phyloP scores from a whole-genome alignment of 2,329 filamentous ascomycete genomes.

The Colletotrichum tamarilloi region DNA sequence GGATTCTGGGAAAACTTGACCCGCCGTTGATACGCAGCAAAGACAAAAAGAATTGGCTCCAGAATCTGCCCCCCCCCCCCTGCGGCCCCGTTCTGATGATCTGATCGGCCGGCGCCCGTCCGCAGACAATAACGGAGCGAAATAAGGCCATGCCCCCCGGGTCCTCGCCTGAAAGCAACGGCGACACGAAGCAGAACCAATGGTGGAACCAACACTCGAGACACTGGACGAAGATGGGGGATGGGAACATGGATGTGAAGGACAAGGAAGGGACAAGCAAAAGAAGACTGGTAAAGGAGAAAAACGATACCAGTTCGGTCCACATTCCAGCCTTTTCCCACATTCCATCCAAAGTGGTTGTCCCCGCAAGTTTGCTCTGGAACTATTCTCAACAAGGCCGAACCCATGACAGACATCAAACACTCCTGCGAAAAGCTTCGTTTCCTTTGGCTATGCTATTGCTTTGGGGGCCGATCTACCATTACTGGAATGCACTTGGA shows the following conservation, averaged over 20 bases:
- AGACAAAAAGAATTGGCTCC: neutral
- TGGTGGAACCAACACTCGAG: constrained; percentile 22
- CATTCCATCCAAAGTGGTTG: neutral
- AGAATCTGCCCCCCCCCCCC: neutral
- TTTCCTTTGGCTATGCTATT: neutral
- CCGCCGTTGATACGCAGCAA: constrained; percentile 24
- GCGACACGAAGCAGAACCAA: constrained; percentile 17
- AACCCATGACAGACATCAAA: constrained; percentile 28
- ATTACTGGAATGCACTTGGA: neutral
- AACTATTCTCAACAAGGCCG: neutral
- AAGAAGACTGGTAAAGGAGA: neutral
- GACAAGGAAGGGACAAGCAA: neutral
- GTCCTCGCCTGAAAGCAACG: constrained; percentile 6
- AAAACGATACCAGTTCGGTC: constrained; percentile 5
- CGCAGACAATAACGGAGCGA: neutral
- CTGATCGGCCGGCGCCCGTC: constrained; percentile 26
- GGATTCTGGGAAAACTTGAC: neutral
- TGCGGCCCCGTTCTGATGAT: constrained; percentile 22
- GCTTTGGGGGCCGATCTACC: neutral
- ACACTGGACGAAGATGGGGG: constrained; percentile 18
- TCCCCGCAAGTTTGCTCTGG: constrained; percentile 7
- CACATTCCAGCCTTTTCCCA: constrained; percentile 19
- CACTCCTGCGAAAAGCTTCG: constrained; percentile 23
- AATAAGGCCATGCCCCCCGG: neutral
- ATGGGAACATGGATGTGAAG: neutral